A percentile compares a stretch with the other conserved stretches of the same genome.
Evolutionary conservation across 2,329 filamentous ascomycete genomes (phyloP).

Genomic region (Fusarium temperatum): DNA sequence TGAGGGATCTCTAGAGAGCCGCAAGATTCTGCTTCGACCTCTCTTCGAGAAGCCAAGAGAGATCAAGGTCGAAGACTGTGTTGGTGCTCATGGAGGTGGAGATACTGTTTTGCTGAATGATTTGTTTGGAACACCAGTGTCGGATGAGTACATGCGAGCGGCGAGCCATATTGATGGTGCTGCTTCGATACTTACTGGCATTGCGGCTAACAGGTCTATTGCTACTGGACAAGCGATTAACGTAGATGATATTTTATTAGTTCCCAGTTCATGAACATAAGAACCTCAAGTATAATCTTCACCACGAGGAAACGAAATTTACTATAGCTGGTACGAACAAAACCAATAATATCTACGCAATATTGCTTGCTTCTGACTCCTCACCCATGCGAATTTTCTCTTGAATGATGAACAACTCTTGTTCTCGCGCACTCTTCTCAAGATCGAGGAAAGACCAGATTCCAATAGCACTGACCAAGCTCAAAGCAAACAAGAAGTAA

Average conservation of each 20-base stretch:
- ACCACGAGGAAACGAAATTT: background rate
- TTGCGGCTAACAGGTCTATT: constrained; percentile 67
- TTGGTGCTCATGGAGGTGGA: constrained; percentile 68
- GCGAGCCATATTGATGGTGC: constrained; percentile 68
- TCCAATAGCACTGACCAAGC: constrained; percentile 61
- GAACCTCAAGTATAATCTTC: background rate
- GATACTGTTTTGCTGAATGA: constrained; percentile 66
- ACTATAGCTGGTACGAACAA: background rate
- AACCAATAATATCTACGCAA: background rate
- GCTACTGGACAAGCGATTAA: constrained; percentile 64
- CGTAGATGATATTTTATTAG: constrained; percentile 60
- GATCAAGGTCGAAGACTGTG: constrained; percentile 60
- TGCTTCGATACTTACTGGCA: constrained; percentile 66
- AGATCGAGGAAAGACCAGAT: constrained; percentile 67
- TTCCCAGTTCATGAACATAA: constrained; percentile 6
- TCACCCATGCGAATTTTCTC: constrained; percentile 41
- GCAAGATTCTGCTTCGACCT: constrained; percentile 59
- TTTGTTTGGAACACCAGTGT: constrained; percentile 62
- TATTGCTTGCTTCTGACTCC: constrained; percentile 1
- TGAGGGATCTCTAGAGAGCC: constrained; percentile 62
- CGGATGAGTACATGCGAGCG: constrained; percentile 62
- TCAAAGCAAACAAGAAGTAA: constrained; percentile 71
- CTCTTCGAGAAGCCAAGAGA: constrained; percentile 66
- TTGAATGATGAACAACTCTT: constrained; percentile 61
- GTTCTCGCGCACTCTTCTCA: constrained; percentile 67